Percentiles rank a stretch among this genome's conserved stretches.
phyloP scores from a whole-genome alignment of 805 yeast genomes.

The Barnettozyma sp. region DNA sequence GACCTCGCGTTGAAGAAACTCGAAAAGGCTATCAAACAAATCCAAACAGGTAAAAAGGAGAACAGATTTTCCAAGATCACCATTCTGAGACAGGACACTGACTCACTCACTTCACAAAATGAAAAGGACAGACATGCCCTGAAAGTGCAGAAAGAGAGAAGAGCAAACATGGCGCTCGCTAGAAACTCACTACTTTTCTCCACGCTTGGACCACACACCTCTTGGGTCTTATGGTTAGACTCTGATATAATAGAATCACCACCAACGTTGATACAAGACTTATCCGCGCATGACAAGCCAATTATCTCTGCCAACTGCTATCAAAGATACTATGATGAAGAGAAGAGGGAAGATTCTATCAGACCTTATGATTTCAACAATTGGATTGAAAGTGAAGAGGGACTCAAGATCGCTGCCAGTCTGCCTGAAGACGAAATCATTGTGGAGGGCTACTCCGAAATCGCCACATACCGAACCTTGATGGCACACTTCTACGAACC shows the following conservation, averaged over 20 bases:
- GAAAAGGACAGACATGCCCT: constrained; percentile 92
- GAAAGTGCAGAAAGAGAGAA: constrained; percentile 78
- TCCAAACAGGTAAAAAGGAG: constrained; percentile 57
- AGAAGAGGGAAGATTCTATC: constrained; percentile 47
- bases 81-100: constrained; percentile 84
- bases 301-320: constrained; percentile 89
- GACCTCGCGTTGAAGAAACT: constrained; percentile 66
- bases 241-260: constrained; percentile 93
- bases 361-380: constrained; percentile 95
- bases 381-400: constrained; percentile 87
- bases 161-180: constrained; percentile 89
- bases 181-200: constrained; percentile 88
- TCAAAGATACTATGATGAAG: constrained; percentile 67
- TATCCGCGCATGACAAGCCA: constrained; percentile 79
- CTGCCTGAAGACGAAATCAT: constrained; percentile 86
- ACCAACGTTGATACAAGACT: constrained; percentile 72
- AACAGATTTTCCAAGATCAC: constrained; percentile 77
- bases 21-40: constrained; percentile 66
- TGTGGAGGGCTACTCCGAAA: constrained; percentile 89
- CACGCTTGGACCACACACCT: constrained; percentile 78
- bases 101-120: constrained; percentile 60
- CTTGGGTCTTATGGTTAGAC: constrained; percentile 97
- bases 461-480: constrained; percentile 89
- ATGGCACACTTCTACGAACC: constrained; percentile 85
- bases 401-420: constrained; percentile 60